Conservation (phyloP, 352 stramenopile genomes). For the Phytophthora ramorum region DNA sequence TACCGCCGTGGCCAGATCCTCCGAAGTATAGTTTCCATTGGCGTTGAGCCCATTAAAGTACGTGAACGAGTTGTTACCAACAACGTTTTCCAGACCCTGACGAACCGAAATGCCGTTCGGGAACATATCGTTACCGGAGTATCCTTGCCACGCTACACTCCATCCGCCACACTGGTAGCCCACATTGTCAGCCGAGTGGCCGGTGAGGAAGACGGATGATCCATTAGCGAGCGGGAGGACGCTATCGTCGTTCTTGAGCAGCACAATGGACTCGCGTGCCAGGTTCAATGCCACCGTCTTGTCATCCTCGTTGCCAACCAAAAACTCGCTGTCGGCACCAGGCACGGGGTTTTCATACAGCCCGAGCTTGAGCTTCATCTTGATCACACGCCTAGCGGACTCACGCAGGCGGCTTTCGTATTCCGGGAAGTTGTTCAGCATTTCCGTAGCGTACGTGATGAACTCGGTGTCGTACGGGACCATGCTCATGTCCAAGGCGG, state of each 20-base stretch:
- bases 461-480: constrained; percentile 57
- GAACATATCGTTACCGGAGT: constrained; percentile 67
- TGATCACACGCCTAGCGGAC: constrained; percentile 70
- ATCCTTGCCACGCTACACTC: constrained; percentile 88
- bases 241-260: constrained; percentile 78
- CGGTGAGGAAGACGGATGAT: constrained; percentile 68
- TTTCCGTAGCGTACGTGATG: constrained; percentile 55
- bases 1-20: constrained; percentile 64
- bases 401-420: constrained; percentile 51
- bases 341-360: constrained; percentile 74
- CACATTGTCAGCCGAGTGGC: constrained; percentile 66
- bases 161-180: constrained; percentile 80
- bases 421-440: constrained; percentile 46
- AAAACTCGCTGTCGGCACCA: constrained; percentile 38
- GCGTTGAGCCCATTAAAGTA: constrained; percentile 67
- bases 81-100: constrained; percentile 49
- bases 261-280: constrained; percentile 78
- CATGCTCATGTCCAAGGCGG: constrained; percentile 93
- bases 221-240: constrained; percentile 53
- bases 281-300: constrained; percentile 59
- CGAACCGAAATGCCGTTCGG: constrained; percentile 66
- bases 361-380: constrained; percentile 77
- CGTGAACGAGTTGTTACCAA: constrained; percentile 34
- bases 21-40: constrained; percentile 50
- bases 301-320: constrained; percentile 57